Base-by-base conservation (phyloP, 371 early-diverging fungal species). In the Mucor indicus region DNA sequence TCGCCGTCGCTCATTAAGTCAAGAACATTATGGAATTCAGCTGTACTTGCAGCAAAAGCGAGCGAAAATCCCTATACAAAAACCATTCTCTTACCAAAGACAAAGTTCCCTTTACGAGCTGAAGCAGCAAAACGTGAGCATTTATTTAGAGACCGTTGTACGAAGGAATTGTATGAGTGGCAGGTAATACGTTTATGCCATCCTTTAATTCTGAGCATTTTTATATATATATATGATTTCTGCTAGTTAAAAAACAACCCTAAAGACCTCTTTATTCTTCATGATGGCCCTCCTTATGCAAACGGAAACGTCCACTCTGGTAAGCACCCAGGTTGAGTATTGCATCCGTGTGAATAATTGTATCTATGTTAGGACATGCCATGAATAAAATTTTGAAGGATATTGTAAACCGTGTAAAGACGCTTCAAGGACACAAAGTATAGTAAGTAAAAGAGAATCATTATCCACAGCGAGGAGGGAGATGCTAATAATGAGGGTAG, bases 281-380 rank as follows among this genome's bases (percentile, higher is more conserved):
- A 95, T 57, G 98, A 98, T 68, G 97, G 98, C 2, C 98, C 98
- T 27, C 98, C 98, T 11, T 98, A 95, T 72, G 97, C 96, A 27
- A 95, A 95, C 57, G 98, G 97, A 35, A 81, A 88, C 46, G 83
- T 96, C 12, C 96, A 98, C 62, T 85, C 88, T 38, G 96, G 77
- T 77, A 67, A 49, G 10, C n/a, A n/a, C n/a, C n/a, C n/a, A n/a
- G n/a, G n/a, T n/a, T n/a, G n/a, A n/a, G n/a, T n/a, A n/a, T n/a
- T n/a, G n/a, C n/a, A n/a, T n/a, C n/a, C 16, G 45, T 27, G n/a
- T 4, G 31, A 11, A 19, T 30, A 16, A n/a, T 2, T 8, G 11
- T 48, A 41, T 33, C 9, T 33, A 15, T 13, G 15, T 10, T 48
- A 78, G 86, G 97, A 8, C 98, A 98, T 60, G 94, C 95, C 24